Conservation (phyloP, 306 rosid species). For the Inga laurina region DNA sequence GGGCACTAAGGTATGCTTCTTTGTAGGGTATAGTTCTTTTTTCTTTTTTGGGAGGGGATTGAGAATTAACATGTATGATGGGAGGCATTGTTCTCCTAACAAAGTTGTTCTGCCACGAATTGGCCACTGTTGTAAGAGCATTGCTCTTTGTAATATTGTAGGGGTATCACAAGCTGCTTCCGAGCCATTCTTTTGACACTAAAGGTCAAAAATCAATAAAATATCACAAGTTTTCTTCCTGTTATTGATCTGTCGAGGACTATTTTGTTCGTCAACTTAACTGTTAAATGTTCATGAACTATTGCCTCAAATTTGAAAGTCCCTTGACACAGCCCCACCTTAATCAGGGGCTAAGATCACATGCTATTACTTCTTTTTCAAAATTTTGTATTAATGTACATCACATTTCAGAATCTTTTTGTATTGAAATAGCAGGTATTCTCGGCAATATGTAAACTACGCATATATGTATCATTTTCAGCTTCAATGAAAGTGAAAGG, state of each 20-base stretch:
- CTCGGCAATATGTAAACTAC: not conserved
- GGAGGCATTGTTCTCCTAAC: slow-evolving; percentile 38
- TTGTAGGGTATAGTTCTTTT: slow-evolving; percentile 33
- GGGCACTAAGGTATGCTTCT: slow-evolving; percentile 41
- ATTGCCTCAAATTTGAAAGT: not conserved
- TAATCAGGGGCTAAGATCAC: not conserved
- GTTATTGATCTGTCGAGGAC: not conserved
- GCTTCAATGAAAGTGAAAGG: not conserved
- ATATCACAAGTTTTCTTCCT: not conserved
- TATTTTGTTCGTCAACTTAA: not conserved
- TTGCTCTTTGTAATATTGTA: slow-evolving; percentile 18
- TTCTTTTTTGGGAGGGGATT: slow-evolving; percentile 19
- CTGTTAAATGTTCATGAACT: not conserved
- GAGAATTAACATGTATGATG: slow-evolving; percentile 36
- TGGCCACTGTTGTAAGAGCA: slow-evolving; percentile 20
- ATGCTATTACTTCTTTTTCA: not conserved
- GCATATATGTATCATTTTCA: not conserved
- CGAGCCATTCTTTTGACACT: not conserved
- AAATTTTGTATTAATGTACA: not conserved
- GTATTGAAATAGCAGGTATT: not conserved
- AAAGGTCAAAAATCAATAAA: not conserved
- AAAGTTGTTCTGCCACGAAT: slow-evolving; percentile 33
- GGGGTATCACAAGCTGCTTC: not conserved
- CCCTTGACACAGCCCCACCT: not conserved
- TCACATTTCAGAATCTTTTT: not conserved